Percentiles rank a stretch among this genome's conserved stretches.
Conservation (phyloP, 176 grass and related monocot species). For the Cymbopogon citratus region DNA sequence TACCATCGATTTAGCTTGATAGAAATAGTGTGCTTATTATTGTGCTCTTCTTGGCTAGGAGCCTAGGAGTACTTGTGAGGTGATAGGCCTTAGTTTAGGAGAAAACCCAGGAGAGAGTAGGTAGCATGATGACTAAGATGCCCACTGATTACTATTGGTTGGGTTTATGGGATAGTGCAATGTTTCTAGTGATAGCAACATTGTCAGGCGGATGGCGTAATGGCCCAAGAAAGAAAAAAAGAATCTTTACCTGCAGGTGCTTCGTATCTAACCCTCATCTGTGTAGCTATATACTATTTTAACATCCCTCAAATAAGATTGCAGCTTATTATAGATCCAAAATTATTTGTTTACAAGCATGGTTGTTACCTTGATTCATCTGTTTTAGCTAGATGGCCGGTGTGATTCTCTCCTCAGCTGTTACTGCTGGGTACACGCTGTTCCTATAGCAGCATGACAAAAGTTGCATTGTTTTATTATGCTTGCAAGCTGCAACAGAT, state of each 20-base stretch:
- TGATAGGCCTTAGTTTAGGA: slow-evolving; percentile 20
- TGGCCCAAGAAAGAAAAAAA: not conserved
- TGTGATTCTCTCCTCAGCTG: not conserved
- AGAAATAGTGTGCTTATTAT: slow-evolving; percentile 4
- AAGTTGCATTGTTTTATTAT: not conserved
- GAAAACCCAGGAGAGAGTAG: slow-evolving; percentile 25
- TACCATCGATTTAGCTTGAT: not conserved
- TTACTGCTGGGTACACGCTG: not conserved
- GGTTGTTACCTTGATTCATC: not conserved
- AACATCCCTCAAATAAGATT: not conserved
- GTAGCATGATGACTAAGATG: slow-evolving; percentile 49
- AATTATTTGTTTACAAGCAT: not conserved
- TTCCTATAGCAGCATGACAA: slow-evolving; percentile 1
- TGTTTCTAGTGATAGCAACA: slow-evolving; percentile 40
- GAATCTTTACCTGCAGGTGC: slow-evolving; percentile 27
- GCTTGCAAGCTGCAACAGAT: slow-evolving; percentile 2
- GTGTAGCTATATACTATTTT: not conserved
- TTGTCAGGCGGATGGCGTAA: slow-evolving; percentile 19
- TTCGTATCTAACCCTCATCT: slow-evolving; percentile 31
- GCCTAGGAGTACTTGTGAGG: slow-evolving; percentile 6
- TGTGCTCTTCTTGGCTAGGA: slow-evolving; percentile 16
- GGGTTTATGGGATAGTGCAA: slow-evolving; percentile 39
- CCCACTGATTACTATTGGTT: slow-evolving; percentile 40
- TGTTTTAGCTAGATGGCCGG: not conserved
- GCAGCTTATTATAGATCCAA: not conserved